Base-by-base conservation (phyloP, 257 asterid species). In the Przewalskia tangutica region DNA sequence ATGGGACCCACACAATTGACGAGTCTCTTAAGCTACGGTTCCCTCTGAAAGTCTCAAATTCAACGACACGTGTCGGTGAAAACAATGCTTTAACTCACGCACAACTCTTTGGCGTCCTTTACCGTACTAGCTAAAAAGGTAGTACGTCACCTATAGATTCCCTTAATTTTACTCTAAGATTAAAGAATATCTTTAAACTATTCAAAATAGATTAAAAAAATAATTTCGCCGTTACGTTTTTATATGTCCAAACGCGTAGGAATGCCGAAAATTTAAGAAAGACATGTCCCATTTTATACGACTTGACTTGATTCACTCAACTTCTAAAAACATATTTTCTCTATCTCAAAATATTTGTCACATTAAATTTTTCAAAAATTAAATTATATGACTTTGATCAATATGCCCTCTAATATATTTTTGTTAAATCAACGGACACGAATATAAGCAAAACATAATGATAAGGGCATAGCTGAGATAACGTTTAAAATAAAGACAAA, bases 81-180 rank as follows among this genome's bases (percentile, higher is more conserved):
- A 75, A 12, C 62, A 3, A 75, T 48, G 79, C 60, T 46, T 51
- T 75, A 27, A 27, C 36, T 59, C 36, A 59, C 13, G 36, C 66
- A 9, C 2, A 36, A 16, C 58, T 11, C 59, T 71, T 46, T 4
- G 60, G 66, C 23, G 79, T 75, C 62, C 79, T 75, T 75, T 23
- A 48, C 79, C 79, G 79, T 75, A 75, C 79, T 3, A 73, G 44
- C 79, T 50, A n/a, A 50, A 75, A 32, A 48, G 79, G 79, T 75
- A 50, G 79, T 27, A 75, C 62, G 62, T 75, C 46, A 23, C 8
- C n/a, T 38, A 56, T 13, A 75, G 60, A 12, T 50, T 13, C 14
- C 46, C 3, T 8, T 14, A 36, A 5, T 12, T 16, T 65, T 36
- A 38, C 42, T 27, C 32, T 27, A 27, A 27, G 32, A 27, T 27